Conservation (phyloP, 164 flowering plant genomes). For the Akebia trifoliata region DNA sequence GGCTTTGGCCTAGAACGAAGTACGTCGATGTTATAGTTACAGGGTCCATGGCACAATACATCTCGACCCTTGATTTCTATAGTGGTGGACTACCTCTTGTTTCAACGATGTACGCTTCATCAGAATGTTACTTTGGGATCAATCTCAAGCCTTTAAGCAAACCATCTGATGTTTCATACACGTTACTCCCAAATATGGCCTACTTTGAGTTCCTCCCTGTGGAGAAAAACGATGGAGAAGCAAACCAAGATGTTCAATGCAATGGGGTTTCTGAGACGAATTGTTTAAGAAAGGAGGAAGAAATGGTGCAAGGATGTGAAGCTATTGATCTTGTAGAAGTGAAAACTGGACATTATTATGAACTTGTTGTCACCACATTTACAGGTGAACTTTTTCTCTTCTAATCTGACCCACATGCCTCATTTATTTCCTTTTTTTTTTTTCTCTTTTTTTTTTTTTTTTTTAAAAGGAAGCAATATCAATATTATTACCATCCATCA, state of each 20-base stretch:
- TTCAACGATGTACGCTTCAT: constrained; percentile 72
- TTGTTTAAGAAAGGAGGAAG: constrained; percentile 10
- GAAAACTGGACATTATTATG: constrained; percentile 54
- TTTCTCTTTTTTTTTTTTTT: background rate
- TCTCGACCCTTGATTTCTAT: constrained; percentile 52
- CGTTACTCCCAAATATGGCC: constrained; percentile 69
- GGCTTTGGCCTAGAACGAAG: constrained; percentile 69
- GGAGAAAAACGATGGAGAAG: constrained; percentile 20
- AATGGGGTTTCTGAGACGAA: constrained; percentile 19
- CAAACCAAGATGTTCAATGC: constrained; percentile 8
- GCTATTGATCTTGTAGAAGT: constrained; percentile 55
- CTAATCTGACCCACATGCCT: constrained; percentile 12
- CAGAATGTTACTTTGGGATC: constrained; percentile 65
- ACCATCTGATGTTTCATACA: constrained; percentile 56
- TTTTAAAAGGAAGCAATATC: background rate
- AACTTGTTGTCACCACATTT: constrained; percentile 66
- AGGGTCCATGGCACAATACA: constrained; percentile 72
- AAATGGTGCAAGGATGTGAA: constrained; percentile 12
- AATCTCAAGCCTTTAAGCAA: constrained; percentile 56
- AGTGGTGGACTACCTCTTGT: constrained; percentile 56
- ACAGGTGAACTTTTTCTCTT: constrained; percentile 32
- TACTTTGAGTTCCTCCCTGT: constrained; percentile 65
- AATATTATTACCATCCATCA: too few relatives aligned
- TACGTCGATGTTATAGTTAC: constrained; percentile 70
- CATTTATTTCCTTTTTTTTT: constrained; percentile 6